Evolutionary conservation across 73 alveolate species (phyloP).

Genomic region (Tetrahymena elliotti): DNA sequence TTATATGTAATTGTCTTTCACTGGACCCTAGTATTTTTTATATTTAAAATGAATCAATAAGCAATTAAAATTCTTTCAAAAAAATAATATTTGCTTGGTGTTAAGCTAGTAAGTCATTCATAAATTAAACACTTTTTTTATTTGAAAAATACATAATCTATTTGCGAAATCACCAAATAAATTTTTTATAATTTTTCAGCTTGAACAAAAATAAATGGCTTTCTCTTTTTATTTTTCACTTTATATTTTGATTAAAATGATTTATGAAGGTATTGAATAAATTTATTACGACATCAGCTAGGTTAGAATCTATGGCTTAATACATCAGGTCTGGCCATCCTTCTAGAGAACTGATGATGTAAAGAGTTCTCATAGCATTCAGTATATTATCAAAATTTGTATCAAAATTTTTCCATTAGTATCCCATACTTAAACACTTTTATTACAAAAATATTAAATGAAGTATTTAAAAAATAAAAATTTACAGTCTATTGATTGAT

Average conservation of each 20-base stretch:
- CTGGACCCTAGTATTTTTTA: slow-evolving; percentile 17
- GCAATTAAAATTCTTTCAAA: not conserved
- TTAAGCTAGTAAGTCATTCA: too few species aligned
- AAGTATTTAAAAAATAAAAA: not conserved
- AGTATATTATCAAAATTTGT: slow-evolving; percentile 80
- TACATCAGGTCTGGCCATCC: slow-evolving; percentile 93
- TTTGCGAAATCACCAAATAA: too few species aligned
- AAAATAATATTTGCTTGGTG: not conserved
- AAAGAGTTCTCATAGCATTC: slow-evolving; percentile 67
- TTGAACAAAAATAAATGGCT: too few species aligned
- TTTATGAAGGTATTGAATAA: too few species aligned
- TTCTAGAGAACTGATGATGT: slow-evolving; percentile 72
- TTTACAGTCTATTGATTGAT: not conserved
- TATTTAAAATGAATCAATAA: too few species aligned
- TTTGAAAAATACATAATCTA: too few species aligned
- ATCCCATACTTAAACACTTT: slow-evolving; percentile 55
- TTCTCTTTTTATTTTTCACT: too few species aligned
- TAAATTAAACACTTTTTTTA: too few species aligned
- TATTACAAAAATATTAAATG: not conserved
- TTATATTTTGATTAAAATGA: too few species aligned
- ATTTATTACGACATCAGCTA: not conserved
- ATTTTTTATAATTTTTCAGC: too few species aligned
- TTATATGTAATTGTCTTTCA: not conserved
- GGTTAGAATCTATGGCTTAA: slow-evolving; percentile 46
- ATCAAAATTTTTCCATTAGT: slow-evolving; percentile 52